A percentile compares a stretch with the other conserved stretches of the same genome.
Evolutionary conservation across 768 basidiomycete genomes (phyloP).

Genomic region (Leccinum broughii): DNA sequence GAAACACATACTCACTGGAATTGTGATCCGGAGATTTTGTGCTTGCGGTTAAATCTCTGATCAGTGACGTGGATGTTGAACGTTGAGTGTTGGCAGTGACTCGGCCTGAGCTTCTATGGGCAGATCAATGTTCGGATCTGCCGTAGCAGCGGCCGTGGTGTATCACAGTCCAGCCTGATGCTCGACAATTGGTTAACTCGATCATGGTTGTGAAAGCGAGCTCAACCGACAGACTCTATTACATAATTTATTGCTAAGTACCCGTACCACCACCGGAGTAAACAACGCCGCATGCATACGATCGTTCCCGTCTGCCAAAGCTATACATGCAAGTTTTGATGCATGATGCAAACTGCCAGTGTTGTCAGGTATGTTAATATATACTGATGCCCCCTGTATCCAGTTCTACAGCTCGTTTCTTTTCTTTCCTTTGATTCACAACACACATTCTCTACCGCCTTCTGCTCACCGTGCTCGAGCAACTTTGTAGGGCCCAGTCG

Average conservation of each 20-base stretch:
- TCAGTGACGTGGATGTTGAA: no score
- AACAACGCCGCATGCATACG: not conserved
- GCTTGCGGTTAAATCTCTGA: not conserved
- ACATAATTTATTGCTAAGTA: not conserved
- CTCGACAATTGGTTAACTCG: not conserved
- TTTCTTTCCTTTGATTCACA: not conserved
- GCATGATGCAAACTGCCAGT: slow-evolving; percentile 24
- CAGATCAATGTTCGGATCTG: not conserved
- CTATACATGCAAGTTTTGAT: slow-evolving; percentile 23
- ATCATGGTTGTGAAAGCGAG: not conserved
- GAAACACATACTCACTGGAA: not conserved
- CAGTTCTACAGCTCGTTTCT: not conserved
- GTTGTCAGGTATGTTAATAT: slow-evolving; percentile 25
- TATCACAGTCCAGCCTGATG: not conserved
- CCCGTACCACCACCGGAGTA: no score
- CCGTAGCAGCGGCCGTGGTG: not conserved
- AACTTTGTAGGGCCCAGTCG: not conserved
- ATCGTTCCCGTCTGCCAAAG: not conserved
- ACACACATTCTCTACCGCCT: not conserved
- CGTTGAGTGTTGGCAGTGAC: not conserved
- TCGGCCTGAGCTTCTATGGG: not conserved
- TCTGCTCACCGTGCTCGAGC: not conserved
- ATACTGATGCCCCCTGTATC: slow-evolving; percentile 4
- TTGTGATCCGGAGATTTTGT: not conserved
- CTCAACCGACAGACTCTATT: not conserved